Percentiles rank a stretch among this genome's conserved stretches.
Evolutionary conservation across 83 land plant species (phyloP).

Genomic region (Larix sibirica): DNA sequence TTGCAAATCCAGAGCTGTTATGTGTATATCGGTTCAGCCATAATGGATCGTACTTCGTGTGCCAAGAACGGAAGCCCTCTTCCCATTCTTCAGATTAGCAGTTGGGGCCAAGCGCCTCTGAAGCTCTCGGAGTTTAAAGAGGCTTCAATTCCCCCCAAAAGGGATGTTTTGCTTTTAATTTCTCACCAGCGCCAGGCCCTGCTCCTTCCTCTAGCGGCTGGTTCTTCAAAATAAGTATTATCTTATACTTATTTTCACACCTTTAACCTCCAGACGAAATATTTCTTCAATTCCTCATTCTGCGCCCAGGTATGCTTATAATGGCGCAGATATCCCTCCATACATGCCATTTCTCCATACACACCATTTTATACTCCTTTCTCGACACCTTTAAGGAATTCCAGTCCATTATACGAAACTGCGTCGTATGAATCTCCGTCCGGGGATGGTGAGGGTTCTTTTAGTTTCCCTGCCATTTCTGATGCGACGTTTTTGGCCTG

Average conservation of each 20-base stretch:
- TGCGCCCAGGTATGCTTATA: neutral
- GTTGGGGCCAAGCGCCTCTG: neutral
- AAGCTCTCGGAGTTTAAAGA: constrained; percentile 42
- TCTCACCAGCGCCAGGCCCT: no score
- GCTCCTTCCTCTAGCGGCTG: no score
- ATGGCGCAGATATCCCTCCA: neutral
- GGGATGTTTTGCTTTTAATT: neutral
- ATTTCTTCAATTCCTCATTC: neutral
- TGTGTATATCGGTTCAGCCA: neutral
- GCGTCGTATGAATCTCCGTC: constrained; percentile 13
- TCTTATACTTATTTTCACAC: neutral
- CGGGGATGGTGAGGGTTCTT: neutral
- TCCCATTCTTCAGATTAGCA: no score
- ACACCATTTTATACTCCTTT: neutral
- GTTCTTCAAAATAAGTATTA: no score
- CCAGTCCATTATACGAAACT: neutral
- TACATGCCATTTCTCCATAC: neutral
- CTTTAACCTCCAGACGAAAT: neutral
- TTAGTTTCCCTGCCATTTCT: constrained; percentile 29
- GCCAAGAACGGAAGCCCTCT: neutral
- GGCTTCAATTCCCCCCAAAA: constrained; percentile 75
- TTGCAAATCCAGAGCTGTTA: no score
- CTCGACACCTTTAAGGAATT: constrained; percentile 21
- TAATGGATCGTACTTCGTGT: neutral
- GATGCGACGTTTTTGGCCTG: constrained; percentile 71